Conservation (phyloP, 805 yeast species). For the Wickerhamiella qilinensis region DNA sequence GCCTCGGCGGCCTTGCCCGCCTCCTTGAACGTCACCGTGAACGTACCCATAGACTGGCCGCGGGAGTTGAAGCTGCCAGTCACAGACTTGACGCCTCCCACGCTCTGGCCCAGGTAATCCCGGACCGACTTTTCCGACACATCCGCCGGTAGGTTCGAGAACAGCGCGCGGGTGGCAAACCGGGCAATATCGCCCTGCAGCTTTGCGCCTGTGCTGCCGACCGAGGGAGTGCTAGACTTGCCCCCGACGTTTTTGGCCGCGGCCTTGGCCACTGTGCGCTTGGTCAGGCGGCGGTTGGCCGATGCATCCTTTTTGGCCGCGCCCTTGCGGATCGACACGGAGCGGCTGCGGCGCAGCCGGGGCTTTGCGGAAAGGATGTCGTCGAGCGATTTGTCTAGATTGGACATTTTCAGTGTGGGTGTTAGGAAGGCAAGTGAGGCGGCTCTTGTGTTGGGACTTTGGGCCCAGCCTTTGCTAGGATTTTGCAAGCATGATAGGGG, state of each 20-base stretch:
- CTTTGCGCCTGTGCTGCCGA: constrained; percentile 15
- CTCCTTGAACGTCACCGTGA: constrained; percentile 63
- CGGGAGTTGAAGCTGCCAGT: constrained; percentile 65
- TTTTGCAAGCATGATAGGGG: no score
- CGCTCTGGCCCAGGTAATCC: constrained; percentile 79
- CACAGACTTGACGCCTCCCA: constrained; percentile 69
- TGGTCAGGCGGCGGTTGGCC: constrained; percentile 6
- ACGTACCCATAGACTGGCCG: constrained; percentile 86
- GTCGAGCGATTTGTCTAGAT: constrained; percentile 86
- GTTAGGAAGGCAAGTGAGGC: neutral
- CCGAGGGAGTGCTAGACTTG: constrained; percentile 4
- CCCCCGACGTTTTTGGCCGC: constrained; percentile 3
- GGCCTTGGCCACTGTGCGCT: constrained; percentile 6
- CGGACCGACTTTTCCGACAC: constrained; percentile 16
- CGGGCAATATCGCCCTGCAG: constrained; percentile 27
- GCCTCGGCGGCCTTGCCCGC: constrained; percentile 61
- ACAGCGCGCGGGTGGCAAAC: constrained; percentile 60
- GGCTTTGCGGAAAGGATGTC: constrained; percentile 55
- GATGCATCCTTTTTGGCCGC: constrained; percentile 18
- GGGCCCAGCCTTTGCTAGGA: no score
- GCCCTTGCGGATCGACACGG: constrained; percentile 10
- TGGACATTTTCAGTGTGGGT: constrained; percentile 20
- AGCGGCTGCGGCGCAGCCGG: neutral
- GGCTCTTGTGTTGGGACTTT: no score
- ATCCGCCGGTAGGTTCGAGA: constrained; percentile 42